Base-by-base conservation (phyloP, 2,329 filamentous ascomycete species). In the Claviceps africana region DNA sequence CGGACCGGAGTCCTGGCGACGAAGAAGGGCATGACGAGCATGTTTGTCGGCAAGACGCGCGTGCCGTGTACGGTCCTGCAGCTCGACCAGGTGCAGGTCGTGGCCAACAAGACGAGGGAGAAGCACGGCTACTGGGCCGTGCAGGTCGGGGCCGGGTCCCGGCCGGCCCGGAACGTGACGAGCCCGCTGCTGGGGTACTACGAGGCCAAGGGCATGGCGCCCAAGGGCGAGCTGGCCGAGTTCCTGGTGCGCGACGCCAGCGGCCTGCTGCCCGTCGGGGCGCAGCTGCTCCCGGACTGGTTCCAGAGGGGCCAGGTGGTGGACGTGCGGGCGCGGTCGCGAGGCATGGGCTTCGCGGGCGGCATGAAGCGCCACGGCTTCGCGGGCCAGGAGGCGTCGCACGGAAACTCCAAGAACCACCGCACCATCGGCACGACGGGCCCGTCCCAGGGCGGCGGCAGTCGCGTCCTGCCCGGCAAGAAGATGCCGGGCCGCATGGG, bases 401-500 rank as follows among this genome's bases (percentile, higher is more conserved):
- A 98, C 78, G 93, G 93, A 78, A 91, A 94, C 72, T 96, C 90
- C 64, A 82, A 89, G 72, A 89, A 88, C 64, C 93, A 98, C 76
- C 81, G 93, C 64, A 86, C 86, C 30, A 87, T 96, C 72, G 93
- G 93, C 75, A 91, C 88, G 35, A 78, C 85, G 8, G 93, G 93
- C 66, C 88, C 86, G 55, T 86, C 85, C 60, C 93, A 98, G 70
- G 93, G 93, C 58, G 83, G 86, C 65, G 93, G 93, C 71, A 94
- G 88, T 56, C 82, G 93, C 70, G 91, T 98, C 25, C 74, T 89
- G 64, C 93, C 93, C 0, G 93, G 93, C 55, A 98, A 98, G 81
- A 93, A 89, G 72, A 98, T 98, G 93, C 82, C 93, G 3, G 93
- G 93, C 52, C 82, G 88, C 54, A 97, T 98, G 93, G 93, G 93